Conservation (phyloP, 1,284 basidiomycete genomes). For the Puccinia triticina region DNA sequence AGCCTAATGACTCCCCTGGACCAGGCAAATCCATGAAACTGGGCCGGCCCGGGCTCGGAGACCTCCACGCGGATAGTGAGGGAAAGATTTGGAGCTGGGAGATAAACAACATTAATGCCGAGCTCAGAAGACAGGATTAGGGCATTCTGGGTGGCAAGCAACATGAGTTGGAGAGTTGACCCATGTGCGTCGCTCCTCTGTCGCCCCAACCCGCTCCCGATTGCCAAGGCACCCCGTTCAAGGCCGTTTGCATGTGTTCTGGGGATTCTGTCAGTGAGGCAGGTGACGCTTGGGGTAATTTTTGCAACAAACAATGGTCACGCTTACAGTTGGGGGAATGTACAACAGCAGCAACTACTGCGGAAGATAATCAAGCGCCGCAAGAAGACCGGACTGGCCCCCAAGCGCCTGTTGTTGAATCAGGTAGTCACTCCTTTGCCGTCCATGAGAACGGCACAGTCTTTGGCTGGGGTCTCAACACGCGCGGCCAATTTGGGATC, state of each 20-base stretch:
- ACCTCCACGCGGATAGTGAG: too few species aligned
- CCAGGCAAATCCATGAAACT: too few species aligned
- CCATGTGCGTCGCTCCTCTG: conserved; percentile 73
- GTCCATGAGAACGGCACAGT: conserved; percentile 78
- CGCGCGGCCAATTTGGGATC: conserved; percentile 71
- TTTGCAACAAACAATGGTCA: conserved; percentile 83
- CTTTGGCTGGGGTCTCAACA: conserved; percentile 90
- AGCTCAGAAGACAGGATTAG: conserved; percentile 78
- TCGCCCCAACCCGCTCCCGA: conserved; percentile 67
- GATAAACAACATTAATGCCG: conserved; percentile 88
- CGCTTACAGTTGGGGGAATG: conserved; percentile 77
- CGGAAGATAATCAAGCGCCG: conserved; percentile 76
- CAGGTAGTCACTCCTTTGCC: conserved; percentile 85
- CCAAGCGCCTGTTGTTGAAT: conserved; percentile 75
- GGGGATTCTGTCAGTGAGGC: conserved; percentile 79
- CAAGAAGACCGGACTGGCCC: conserved; percentile 78
- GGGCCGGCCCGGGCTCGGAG: too few species aligned
- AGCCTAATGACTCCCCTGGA: too few species aligned
- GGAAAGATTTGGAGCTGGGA: conserved; percentile 72
- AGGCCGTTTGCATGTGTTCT: conserved; percentile 77
- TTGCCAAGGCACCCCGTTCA: conserved; percentile 66
- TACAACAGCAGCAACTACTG: conserved; percentile 82
- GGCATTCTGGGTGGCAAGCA: conserved; percentile 73
- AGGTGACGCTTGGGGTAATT: conserved; percentile 89
- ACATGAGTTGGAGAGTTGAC: conserved; percentile 77